Percentiles rank a stretch among this genome's conserved stretches.
These are phyloP conservation scores for Chiua sp. DNA, from an alignment of 1,284 basidiomycete genomes.

Conservation along the genomic window DNA sequence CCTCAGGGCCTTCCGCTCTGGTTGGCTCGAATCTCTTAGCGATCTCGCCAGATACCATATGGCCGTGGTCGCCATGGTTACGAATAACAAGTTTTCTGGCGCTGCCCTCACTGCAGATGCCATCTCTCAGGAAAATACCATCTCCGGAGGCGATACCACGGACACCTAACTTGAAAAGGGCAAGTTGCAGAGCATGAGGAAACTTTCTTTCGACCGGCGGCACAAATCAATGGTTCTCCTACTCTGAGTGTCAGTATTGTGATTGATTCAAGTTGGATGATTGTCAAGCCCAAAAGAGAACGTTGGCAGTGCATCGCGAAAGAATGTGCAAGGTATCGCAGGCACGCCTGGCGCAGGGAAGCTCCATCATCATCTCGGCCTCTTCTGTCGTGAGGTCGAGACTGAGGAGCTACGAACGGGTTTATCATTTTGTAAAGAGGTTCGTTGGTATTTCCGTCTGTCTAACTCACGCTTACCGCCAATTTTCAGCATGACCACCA, in stretches of 20 bases:
- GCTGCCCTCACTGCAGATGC: constrained; percentile 53
- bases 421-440: constrained; percentile 98
- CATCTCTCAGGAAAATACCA: constrained; percentile 44
- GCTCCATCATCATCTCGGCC: constrained; percentile 93
- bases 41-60: constrained; percentile 95
- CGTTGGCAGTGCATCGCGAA: constrained; percentile 89
- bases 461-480: constrained; percentile 3
- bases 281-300: constrained; percentile 92
- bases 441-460: constrained; percentile 40
- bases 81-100: constrained; percentile 45
- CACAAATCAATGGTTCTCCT: constrained; percentile 68
- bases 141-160: constrained; percentile 27
- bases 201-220: constrained; percentile 56
- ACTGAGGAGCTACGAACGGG: constrained; percentile 82
- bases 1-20: constrained; percentile 73
- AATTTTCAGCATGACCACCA: constrained; percentile 76
- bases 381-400: constrained; percentile 83
- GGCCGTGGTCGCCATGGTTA: constrained; percentile 82
- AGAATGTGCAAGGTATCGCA: constrained; percentile 84
- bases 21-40: constrained; percentile 96
- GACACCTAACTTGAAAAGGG: constrained; percentile 13
- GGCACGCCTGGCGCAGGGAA: constrained; percentile 93
- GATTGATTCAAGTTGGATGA: constrained; percentile 82
- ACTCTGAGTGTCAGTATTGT: constrained; percentile 85
- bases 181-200: constrained; percentile 40